Base-by-base conservation (phyloP, 257 asterid genomes). In the Solanum dulcamara region DNA sequence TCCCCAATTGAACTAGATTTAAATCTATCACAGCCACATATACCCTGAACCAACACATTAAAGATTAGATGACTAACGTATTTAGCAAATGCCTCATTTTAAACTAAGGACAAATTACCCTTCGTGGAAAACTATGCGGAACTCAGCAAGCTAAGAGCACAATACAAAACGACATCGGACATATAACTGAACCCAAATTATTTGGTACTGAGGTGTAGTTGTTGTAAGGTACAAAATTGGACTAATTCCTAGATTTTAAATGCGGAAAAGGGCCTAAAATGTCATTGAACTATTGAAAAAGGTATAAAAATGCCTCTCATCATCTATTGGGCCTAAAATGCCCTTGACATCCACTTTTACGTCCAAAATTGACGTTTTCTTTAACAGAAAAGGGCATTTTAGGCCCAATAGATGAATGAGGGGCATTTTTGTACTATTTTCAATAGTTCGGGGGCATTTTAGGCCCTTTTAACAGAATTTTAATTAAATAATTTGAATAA, bases 11-110 rank as follows among this genome's bases (percentile, higher is more conserved):
- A 93, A 74, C 97, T 90, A 81, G 86, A 91, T 72, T 51, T 91
- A 85, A 94, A 97, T 91, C 99, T 92, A 85, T 97, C 99, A 33
- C 98, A 97, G 81, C 98, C 99, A 85, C 98, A 94, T 1, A 97
- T 97, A 44, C 99, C 99, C 99, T 97, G 93, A 88, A 85, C 51
- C 68, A 87, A 35, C 60, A n/a, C 84, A 35, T 22, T 35, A 40
- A 59, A 10, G 26, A 33, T 13, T 32, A 28, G 37, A 20, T 35
- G 35, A 62, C 20, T 77, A 33, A 83, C 46, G 6, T 28, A 37
- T 24, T 71, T 30, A 24, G 32, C 35, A 68, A 84, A 57, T 30
- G 70, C 66, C 22, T 8, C 82, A 86, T 18, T 57, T 15, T 17
- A 70, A 4, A 81, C 9, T 2, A 85, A 24, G 40, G 30, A 71